Percentiles rank a stretch among this genome's conserved stretches.
Conservation (phyloP, 1,284 basidiomycete genomes). For the Puccinia polysora region DNA sequence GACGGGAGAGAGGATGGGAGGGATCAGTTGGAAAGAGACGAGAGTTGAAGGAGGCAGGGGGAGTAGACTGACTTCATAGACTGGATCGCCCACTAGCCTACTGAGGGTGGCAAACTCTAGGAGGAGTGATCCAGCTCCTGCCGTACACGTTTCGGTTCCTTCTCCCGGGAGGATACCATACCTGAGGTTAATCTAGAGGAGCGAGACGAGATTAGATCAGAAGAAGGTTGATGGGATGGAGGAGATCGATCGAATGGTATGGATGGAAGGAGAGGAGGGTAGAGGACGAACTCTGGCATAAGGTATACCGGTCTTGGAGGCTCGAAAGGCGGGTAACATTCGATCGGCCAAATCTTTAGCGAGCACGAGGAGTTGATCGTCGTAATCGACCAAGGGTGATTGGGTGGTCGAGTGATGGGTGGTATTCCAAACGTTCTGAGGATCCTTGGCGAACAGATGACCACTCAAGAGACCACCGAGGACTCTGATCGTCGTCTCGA, state of each 20-base stretch:
- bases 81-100: slow-evolving; percentile 75
- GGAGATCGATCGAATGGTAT: not conserved
- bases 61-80: slow-evolving; percentile 72
- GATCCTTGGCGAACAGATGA: slow-evolving; percentile 37
- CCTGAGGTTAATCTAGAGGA: slow-evolving; percentile 37
- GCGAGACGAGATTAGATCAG: not conserved
- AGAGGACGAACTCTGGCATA: slow-evolving; percentile 66
- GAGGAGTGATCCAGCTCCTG: slow-evolving; percentile 83
- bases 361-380: slow-evolving; percentile 67
- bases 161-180: slow-evolving; percentile 65
- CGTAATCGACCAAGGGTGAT: slow-evolving; percentile 50
- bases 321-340: slow-evolving; percentile 74
- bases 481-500: slow-evolving; percentile 65
- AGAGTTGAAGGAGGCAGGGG: too few relatives aligned
- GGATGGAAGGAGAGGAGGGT: not conserved
- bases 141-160: slow-evolving; percentile 71
- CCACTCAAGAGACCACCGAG: slow-evolving; percentile 66
- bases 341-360: slow-evolving; percentile 78
- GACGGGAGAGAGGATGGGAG: not conserved
- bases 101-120: slow-evolving; percentile 87
- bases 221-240: not conserved
- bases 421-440: slow-evolving; percentile 27
- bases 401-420: too few relatives aligned
- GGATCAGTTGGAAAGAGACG: not conserved
- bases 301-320: slow-evolving; percentile 77